Base-by-base conservation (phyloP, 2,329 filamentous ascomycete genomes). In the Fusarium pilosicola region DNA sequence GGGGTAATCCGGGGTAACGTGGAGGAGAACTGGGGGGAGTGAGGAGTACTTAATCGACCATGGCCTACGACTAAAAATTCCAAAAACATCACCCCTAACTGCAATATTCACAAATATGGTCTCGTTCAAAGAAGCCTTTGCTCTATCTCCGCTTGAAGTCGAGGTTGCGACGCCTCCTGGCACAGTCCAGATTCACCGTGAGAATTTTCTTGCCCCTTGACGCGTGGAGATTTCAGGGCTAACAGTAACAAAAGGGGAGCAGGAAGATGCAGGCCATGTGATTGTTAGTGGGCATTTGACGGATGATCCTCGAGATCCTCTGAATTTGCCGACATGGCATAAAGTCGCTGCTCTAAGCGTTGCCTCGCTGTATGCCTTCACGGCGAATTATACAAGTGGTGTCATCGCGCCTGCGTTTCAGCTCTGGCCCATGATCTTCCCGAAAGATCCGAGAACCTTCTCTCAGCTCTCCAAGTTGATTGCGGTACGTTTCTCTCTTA, bases 281-380 rank as follows among this genome's bases (percentile, higher is more conserved):
- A 13, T 18, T 12, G 5, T 63, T 7, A 22, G 51, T 2, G 20
- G 15, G 0, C 15, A 24, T 1, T 6, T 8, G 2, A 72, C 77
- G 1, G 45, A 75, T 0, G 80, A 83, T 46, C 81, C 82, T 10
- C 76, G 76, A 11, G 82, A 84, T 56, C 82, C 82, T 4, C 70
- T 84, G 20, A 83, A 83, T 62, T 83, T 79, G 72, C 52, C 77
- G 1, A 41, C 52, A 2, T 83, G 81, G 81, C 75, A 79, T 8
- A 84, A 83, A 62, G 22, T 77, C 1, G 65, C 73, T 3, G 74
- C 80, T 2, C 66, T 84, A 18, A 5, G 74, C 11, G 70, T 76
- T 5, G 77, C 75, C 6, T 78, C 80, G 0, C 36, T 81, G 5
- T 84, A 81, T 63, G 80, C 79, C 3, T 84, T 84, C 18, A 64